phyloP scores from a whole-genome alignment of 2,329 filamentous ascomycete species.

The Pseudocercospora vitis region DNA sequence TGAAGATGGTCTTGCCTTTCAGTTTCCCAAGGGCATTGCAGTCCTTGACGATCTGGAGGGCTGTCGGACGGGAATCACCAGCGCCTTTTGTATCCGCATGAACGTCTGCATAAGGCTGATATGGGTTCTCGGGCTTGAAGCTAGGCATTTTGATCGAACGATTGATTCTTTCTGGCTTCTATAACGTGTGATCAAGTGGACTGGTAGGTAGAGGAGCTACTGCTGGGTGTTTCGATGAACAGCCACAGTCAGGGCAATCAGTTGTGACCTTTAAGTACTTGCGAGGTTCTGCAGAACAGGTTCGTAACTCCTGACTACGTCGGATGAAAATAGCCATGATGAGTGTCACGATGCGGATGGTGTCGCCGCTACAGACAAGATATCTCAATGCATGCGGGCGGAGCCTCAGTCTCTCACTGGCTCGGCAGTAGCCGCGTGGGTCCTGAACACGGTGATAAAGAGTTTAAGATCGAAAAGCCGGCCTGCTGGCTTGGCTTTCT shows the following conservation, averaged over 20 bases:
- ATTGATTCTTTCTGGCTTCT: too few relatives aligned
- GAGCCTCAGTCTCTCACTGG: not conserved
- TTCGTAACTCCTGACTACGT: not conserved
- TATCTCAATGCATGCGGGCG: not conserved
- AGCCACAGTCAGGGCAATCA: too few relatives aligned
- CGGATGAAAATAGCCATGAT: too few relatives aligned
- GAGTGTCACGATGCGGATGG: not conserved
- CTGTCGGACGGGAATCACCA: slow-evolving; percentile 24
- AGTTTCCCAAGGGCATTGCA: slow-evolving; percentile 29
- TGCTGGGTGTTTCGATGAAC: not conserved
- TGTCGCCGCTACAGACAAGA: not conserved
- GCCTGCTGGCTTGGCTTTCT: not conserved
- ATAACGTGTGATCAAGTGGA: too few relatives aligned
- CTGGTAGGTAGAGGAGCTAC: too few relatives aligned
- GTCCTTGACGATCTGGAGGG: slow-evolving; percentile 28
- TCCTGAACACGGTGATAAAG: not conserved
- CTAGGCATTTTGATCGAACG: slow-evolving; percentile 25
- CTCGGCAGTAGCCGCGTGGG: not conserved
- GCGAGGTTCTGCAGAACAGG: too few relatives aligned
- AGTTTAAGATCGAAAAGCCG: slow-evolving; percentile 2
- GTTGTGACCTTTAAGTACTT: too few relatives aligned
- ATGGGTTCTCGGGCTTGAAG: slow-evolving; percentile 27
- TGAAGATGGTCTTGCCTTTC: slow-evolving; percentile 41
- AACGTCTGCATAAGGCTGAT: slow-evolving; percentile 26
- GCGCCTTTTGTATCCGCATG: slow-evolving; percentile 16